Conservation (phyloP, 2,329 filamentous ascomycete genomes). For the Fusarium fujikuroi region DNA sequence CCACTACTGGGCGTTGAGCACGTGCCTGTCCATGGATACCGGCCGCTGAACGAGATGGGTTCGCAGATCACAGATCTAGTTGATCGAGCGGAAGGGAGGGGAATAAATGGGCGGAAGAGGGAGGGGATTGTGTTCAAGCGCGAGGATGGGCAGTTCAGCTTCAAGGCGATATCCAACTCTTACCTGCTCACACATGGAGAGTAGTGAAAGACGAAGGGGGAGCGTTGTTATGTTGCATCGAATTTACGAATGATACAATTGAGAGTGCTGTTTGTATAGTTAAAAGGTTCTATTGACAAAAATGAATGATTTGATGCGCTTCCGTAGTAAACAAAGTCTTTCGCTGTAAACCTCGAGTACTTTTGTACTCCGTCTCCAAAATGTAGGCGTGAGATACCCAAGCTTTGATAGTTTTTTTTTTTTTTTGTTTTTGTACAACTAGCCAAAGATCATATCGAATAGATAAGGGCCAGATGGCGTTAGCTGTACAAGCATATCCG, state of each 20-base stretch:
- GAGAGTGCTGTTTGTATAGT: constrained; percentile 39
- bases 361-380: constrained; percentile 25
- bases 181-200: constrained; percentile 44
- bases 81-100: constrained; percentile 34
- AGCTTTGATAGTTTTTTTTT: not conserved
- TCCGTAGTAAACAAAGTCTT: constrained; percentile 45
- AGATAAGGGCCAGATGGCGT: constrained; percentile 21
- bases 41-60: constrained; percentile 23
- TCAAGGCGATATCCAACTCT: constrained; percentile 44
- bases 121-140: constrained; percentile 43
- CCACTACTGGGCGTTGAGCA: constrained; percentile 46
- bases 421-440: constrained; percentile 23
- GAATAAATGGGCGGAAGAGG: constrained; percentile 38
- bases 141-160: constrained; percentile 34
- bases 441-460: constrained; percentile 4
- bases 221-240: constrained; percentile 13
- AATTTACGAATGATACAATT: constrained; percentile 43
- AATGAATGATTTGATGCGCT: constrained; percentile 43
- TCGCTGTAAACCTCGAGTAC: constrained; percentile 29
- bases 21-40: constrained; percentile 45
- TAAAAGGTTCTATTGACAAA: constrained; percentile 47
- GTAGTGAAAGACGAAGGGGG: not conserved
- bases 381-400: constrained; percentile 23
- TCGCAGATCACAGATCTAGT: constrained; percentile 29
- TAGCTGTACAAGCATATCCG: constrained; percentile 24